Evolutionary conservation across 176 grass and related monocot species (phyloP).

Genomic region (Puya raimondii): DNA sequence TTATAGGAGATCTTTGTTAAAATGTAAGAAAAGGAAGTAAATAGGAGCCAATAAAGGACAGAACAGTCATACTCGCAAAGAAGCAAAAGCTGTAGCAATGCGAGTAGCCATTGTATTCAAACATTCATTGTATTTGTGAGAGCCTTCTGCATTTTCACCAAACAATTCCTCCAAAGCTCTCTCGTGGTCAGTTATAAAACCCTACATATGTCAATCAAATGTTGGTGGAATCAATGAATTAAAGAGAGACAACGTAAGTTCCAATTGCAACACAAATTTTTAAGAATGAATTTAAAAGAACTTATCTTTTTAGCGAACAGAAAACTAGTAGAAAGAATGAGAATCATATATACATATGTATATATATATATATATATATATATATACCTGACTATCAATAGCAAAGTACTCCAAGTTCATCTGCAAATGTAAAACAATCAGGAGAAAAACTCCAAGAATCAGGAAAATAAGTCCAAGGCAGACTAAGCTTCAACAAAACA

Average conservation of each 20-base stretch:
- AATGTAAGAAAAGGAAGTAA: conserved; percentile 3
- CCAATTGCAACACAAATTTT: background rate
- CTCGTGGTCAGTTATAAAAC: conserved; percentile 79
- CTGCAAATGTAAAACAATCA: conserved; percentile 37
- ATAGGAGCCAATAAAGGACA: background rate
- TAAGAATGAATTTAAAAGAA: background rate
- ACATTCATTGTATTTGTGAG: conserved; percentile 75
- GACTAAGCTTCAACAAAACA: background rate
- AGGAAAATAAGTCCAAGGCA: background rate
- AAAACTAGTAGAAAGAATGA: background rate
- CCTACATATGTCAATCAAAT: conserved; percentile 30
- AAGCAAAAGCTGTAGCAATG: conserved; percentile 62
- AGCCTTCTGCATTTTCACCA: conserved; percentile 63
- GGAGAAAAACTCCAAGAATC: background rate
- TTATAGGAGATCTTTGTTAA: background rate
- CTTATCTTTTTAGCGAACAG: conserved; percentile 1
- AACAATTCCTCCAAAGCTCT: conserved; percentile 84
- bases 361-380: background rate
- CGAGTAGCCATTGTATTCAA: conserved; percentile 68
- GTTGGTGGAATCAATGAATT: conserved; percentile 6
- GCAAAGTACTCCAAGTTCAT: conserved; percentile 85
- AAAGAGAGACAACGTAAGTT: background rate
- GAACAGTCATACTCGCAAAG: conserved; percentile 30
- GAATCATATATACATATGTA: no score
- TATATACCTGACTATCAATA: conserved; percentile 75